Base-by-base conservation (phyloP, 108 stramenopile genomes). In the Schizochytrium sp. region DNA sequence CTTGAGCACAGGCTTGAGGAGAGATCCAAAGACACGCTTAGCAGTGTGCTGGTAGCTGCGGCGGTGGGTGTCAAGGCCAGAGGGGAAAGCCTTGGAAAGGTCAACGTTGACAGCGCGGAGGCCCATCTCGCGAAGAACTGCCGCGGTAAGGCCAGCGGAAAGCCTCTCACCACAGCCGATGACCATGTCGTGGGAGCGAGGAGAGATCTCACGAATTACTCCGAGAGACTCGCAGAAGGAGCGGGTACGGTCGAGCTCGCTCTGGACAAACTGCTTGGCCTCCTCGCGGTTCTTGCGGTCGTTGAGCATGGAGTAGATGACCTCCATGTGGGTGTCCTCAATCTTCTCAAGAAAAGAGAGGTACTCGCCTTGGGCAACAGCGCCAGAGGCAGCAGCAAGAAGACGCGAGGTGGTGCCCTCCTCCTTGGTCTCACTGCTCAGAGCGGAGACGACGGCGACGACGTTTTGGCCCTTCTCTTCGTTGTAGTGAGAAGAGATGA, bases 201-300 rank as follows among this genome's bases (percentile, higher is more conserved):
- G 73, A 19, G 73, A 83, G 73, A 83, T 83, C 50, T 83, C 73
- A 50, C 73, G 73, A 0, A 83, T 83, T 8, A 83, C 73, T 17
- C 73, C 73, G 50, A 83, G 73, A 17, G 73, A 83, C 50, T 83
- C 73, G 73, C 73, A 83, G 40, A 83, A 83, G 50, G 73, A 83
- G 28, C 73, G 73, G 28, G 73, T 83, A 50, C 73, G 73, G 45
- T 83, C 73, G 49, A 83, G 50, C 73, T 83, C 73, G 73, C 49
- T 15, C 50, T 83, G 73, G 15, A 83, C 73, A 83, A 83, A 83
- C 46, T 47, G 49, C 53, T 83, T 83, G 46, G 73, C 73, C 7
- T 83, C 73, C 50, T 83, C 73, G 49, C 50, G 46, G 73, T 53
- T 83, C 49, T 47, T 53, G 49, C 73, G 46, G 10, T 83, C 50